Percentiles rank a stretch among this genome's conserved stretches.
phyloP scores from a whole-genome alignment of 371 early-diverging fungal species.

The Blakeslea trispora region DNA sequence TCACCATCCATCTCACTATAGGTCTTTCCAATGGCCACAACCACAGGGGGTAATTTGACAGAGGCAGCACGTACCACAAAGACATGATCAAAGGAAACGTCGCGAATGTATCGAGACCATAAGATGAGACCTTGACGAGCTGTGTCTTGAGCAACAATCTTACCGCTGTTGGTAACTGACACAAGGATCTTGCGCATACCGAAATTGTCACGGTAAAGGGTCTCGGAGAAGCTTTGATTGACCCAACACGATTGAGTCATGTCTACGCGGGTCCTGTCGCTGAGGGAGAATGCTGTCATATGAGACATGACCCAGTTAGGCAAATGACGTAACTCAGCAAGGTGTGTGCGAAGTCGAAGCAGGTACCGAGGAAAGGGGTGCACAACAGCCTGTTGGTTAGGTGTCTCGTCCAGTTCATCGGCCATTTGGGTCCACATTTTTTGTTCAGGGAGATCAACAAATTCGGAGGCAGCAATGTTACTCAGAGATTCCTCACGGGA shows the following conservation, averaged over 20 bases:
- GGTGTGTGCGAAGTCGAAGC: slow-evolving; percentile 64
- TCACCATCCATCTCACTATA: slow-evolving; percentile 43
- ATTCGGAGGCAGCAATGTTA: slow-evolving; percentile 65
- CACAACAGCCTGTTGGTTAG: slow-evolving; percentile 40
- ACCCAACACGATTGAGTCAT: slow-evolving; percentile 35
- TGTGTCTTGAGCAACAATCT: slow-evolving; percentile 82
- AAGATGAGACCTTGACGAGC: slow-evolving; percentile 68
- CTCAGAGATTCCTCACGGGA: slow-evolving; percentile 85
- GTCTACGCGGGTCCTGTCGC: not conserved
- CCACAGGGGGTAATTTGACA: slow-evolving; percentile 75
- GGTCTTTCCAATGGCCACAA: slow-evolving; percentile 61
- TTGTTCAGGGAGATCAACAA: slow-evolving; percentile 82
- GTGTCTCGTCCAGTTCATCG: slow-evolving; percentile 67
- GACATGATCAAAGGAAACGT: slow-evolving; percentile 53
- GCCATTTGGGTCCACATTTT: slow-evolving; percentile 74
- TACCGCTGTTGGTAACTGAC: slow-evolving; percentile 76
- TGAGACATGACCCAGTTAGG: slow-evolving; percentile 33
- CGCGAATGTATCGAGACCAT: slow-evolving; percentile 66
- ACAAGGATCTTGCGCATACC: slow-evolving; percentile 86
- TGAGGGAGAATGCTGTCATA: slow-evolving; percentile 13
- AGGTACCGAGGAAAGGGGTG: slow-evolving; percentile 64
- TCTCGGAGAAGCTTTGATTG: slow-evolving; percentile 19
- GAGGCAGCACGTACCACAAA: slow-evolving; percentile 64
- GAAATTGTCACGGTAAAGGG: slow-evolving; percentile 72
- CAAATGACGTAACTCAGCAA: slow-evolving; percentile 47